A percentile compares a stretch with the other conserved stretches of the same genome.
phyloP scores from a whole-genome alignment of 75 land plant species.

The Ceratopteris richardii region DNA sequence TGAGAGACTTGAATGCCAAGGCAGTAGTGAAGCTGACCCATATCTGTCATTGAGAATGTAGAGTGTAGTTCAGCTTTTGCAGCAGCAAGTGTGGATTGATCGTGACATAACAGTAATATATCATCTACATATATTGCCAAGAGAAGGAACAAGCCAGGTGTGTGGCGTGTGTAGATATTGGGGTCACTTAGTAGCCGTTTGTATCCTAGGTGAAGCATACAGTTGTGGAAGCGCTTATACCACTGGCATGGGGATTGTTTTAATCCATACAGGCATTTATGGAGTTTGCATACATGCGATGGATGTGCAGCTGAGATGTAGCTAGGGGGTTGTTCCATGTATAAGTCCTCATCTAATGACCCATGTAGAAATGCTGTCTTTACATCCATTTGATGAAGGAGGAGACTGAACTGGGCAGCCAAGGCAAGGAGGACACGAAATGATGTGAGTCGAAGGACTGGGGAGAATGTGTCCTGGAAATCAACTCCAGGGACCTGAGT shows the following conservation, averaged over 20 bases:
- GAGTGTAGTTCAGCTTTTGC: not conserved
- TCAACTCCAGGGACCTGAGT: conserved; percentile 18
- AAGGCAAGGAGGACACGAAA: conserved; percentile 7
- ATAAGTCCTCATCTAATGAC: conserved; percentile 9
- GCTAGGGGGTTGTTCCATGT: conserved; percentile 14
- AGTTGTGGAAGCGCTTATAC: conserved; percentile 8
- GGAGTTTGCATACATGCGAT: conserved; percentile 8
- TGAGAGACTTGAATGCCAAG: not conserved
- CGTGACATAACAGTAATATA: not conserved
- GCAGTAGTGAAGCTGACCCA: not conserved
- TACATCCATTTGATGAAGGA: conserved; percentile 27
- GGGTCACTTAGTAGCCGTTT: not conserved
- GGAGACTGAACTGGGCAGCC: not conserved
- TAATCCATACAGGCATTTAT: conserved; percentile 12
- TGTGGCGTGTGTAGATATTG: not conserved
- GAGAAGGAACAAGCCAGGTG: not conserved
- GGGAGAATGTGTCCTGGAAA: conserved; percentile 18
- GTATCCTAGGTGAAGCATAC: conserved; percentile 1
- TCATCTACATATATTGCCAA: conserved; percentile 5
- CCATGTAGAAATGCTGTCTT: conserved; percentile 18
- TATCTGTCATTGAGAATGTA: not conserved
- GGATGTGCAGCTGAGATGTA: conserved; percentile 1
- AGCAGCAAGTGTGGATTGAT: not conserved
- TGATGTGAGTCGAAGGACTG: conserved; percentile 4
- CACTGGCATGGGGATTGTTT: conserved; percentile 19